These are phyloP conservation scores for Microthlaspi erraticum DNA, from an alignment of 345 rosid species.

Conservation along the genomic window DNA sequence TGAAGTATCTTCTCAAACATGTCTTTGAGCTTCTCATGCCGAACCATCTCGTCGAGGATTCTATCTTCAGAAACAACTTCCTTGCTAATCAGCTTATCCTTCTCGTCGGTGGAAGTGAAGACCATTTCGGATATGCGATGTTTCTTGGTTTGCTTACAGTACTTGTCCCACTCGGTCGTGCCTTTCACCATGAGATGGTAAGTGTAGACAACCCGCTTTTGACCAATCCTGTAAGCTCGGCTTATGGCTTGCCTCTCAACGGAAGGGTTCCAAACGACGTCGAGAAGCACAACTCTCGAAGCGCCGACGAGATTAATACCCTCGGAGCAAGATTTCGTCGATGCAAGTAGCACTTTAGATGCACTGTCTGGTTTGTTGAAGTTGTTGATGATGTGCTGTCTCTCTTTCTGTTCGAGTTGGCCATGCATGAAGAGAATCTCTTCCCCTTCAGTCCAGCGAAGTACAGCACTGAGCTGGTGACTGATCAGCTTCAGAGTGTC, in stretches of 20 bases:
- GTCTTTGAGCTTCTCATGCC: constrained; percentile 39
- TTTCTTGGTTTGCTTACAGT: constrained; percentile 56
- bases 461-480: constrained; percentile 48
- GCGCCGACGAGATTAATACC: constrained; percentile 84
- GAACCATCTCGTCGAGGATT: constrained; percentile 50
- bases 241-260: constrained; percentile 89
- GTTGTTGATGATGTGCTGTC: constrained; percentile 55
- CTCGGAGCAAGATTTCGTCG: constrained; percentile 73
- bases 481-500: constrained; percentile 54
- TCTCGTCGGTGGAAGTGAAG: constrained; percentile 52
- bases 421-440: constrained; percentile 66
- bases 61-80: constrained; percentile 42
- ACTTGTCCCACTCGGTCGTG: constrained; percentile 61
- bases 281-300: constrained; percentile 82
- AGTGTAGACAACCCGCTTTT: constrained; percentile 60
- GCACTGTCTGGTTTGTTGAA: constrained; percentile 61
- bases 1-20: constrained; percentile 46
- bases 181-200: constrained; percentile 69
- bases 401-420: constrained; percentile 39
- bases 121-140: constrained; percentile 59
- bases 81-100: constrained; percentile 24
- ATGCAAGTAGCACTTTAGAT: constrained; percentile 74
- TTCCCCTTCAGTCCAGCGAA: constrained; percentile 56
- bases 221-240: constrained; percentile 77
- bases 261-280: constrained; percentile 86